Percentiles rank a stretch among this genome's conserved stretches.
Evolutionary conservation across 2,329 filamentous ascomycete genomes (phyloP).

Genomic region (Ceratocystis ficicola): DNA sequence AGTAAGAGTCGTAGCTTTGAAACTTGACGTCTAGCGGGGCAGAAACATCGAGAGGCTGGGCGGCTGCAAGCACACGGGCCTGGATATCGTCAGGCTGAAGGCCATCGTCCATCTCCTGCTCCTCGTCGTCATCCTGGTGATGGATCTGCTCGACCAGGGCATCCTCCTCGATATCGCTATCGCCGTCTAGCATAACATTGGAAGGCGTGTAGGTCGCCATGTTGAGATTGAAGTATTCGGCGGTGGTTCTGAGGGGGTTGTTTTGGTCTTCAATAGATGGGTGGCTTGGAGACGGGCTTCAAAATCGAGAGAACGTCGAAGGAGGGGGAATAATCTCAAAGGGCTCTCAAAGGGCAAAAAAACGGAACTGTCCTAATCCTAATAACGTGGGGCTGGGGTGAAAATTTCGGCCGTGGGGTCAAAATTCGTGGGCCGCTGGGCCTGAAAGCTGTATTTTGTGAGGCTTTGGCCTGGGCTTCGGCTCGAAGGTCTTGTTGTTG

Average conservation of each 20-base stretch:
- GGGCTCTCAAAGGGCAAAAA: slow-evolving; percentile 8
- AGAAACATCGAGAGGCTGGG: slow-evolving; percentile 90
- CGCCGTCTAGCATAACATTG: slow-evolving; percentile 38
- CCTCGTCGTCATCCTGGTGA: slow-evolving; percentile 76
- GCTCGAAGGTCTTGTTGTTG: neutral
- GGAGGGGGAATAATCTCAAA: slow-evolving; percentile 14
- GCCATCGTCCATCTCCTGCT: slow-evolving; percentile 39
- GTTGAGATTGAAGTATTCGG: slow-evolving; percentile 13
- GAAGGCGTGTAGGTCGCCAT: slow-evolving; percentile 21
- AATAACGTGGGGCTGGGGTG: slow-evolving; percentile 21
- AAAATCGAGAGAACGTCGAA: slow-evolving; percentile 8
- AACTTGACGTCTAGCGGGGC: slow-evolving; percentile 95
- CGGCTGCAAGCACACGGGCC: slow-evolving; percentile 77
- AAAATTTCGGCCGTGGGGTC: slow-evolving; percentile 22
- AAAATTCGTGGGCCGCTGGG: slow-evolving; percentile 20
- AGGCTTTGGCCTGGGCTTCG: slow-evolving; percentile 3
- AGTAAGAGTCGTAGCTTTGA: slow-evolving; percentile 98
- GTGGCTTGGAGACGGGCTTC: slow-evolving; percentile 9
- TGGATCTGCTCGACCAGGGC: slow-evolving; percentile 90
- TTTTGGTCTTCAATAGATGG: slow-evolving; percentile 5
- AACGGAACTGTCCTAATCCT: slow-evolving; percentile 22
- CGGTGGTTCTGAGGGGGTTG: slow-evolving; percentile 1
- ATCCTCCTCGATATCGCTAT: slow-evolving; percentile 94
- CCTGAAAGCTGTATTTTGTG: slow-evolving; percentile 1
- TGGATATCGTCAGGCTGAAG: slow-evolving; percentile 84